Evolutionary conservation across 352 stramenopile genomes (phyloP), one percentile per base, ranked within the genome.

Genomic region (Globisporangium camurandrum): DNA sequence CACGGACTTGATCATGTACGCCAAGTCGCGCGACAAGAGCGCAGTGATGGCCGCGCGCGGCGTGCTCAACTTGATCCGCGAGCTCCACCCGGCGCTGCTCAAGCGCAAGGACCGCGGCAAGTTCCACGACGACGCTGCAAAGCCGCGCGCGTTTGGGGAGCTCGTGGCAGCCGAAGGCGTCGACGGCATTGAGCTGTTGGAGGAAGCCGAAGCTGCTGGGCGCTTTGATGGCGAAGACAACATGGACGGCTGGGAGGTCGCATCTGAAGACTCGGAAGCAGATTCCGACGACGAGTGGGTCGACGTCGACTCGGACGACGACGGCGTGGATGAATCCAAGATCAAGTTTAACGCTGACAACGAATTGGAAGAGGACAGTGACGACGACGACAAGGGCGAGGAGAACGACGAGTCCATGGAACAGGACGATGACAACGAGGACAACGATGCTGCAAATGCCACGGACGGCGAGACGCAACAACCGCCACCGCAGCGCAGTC

Each of bases 81-180:
- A 98, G 56, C 88, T 97, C 44, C 86, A 98, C 68, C 97, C 97
- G 9, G 71, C 69, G 19, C 69, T 99, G 19, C 78, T 99, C n/a
- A 91, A 97, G 71, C 90, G 89, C 38, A 98, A 98, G 66, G 79
- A 99, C 66, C 83, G 97, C 39, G 97, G 97, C 46, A 95, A 98
- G 49, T 88, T 91, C 59, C 87, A 93, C 61, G 66, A 88, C 37
- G 71, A 79, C 40, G 59, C 77, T 3, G 88, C 83, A 12, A 83
- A 95, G 36, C 89, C 95, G 33, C 93, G 86, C 49, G 79, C 78
- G 31, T 96, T 95, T 49, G 84, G 97, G 59, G 94, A 98, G 56
- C 62, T 92, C 16, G 84, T 95, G 22, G 90, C 95, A 2, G 75
- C 78, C 2, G 79, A 96, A 46, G 93, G 93, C 38, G 95, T 99